phyloP scores from a whole-genome alignment of 1,284 basidiomycete genomes.

The Tilletia walkeri region DNA sequence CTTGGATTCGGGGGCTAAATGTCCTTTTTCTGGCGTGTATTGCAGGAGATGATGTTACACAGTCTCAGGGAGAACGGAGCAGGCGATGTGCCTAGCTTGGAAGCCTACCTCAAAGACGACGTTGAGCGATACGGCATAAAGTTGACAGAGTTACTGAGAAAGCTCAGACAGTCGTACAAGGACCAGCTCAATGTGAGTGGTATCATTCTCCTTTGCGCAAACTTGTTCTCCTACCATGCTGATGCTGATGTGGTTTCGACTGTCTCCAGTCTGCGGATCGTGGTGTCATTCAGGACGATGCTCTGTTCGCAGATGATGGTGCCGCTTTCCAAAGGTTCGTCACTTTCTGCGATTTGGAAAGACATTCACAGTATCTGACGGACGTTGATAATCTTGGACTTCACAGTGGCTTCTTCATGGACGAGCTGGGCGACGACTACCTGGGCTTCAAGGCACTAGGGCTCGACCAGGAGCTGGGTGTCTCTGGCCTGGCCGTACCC shows the following conservation, averaged over 20 bases:
- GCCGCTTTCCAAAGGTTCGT: constrained; percentile 69
- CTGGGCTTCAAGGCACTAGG: constrained; percentile 83
- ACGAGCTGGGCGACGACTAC: constrained; percentile 86
- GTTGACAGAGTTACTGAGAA: constrained; percentile 77
- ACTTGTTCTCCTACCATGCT: too few species aligned
- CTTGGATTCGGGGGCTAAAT: background rate
- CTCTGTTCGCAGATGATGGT: constrained; percentile 77
- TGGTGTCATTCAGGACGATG: constrained; percentile 64
- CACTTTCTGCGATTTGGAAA: constrained; percentile 52
- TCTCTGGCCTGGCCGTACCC: constrained; percentile 75
- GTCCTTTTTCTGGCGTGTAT: background rate
- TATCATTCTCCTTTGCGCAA: too few species aligned
- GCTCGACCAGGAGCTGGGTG: constrained; percentile 81
- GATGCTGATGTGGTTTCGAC: background rate
- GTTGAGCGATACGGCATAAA: constrained; percentile 76
- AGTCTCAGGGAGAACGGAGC: constrained; percentile 82
- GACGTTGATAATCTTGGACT: constrained; percentile 17
- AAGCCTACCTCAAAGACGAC: constrained; percentile 84
- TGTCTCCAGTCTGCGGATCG: constrained; percentile 58
- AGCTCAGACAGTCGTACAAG: constrained; percentile 75
- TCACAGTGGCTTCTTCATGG: constrained; percentile 76
- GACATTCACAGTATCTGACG: background rate
- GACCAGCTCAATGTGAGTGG: constrained; percentile 64
- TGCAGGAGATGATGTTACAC: constrained; percentile 84
- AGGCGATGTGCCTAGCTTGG: constrained; percentile 71